Conservation (phyloP, 257 asterid genomes). For the Thymus quinquecostatus region DNA sequence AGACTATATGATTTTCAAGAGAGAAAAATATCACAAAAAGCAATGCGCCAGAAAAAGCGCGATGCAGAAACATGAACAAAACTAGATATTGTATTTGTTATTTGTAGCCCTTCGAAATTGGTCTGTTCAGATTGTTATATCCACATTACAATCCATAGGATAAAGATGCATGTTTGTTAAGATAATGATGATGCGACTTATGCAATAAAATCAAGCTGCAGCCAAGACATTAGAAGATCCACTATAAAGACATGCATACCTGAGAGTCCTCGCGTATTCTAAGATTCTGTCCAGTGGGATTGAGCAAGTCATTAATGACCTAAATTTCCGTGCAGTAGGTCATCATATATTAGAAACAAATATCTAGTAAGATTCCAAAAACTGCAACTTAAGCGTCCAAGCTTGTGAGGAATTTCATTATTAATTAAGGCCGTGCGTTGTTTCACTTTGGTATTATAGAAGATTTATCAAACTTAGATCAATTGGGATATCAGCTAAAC, state of each 20-base stretch:
- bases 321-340: constrained; percentile 41
- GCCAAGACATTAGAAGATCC: constrained; percentile 19
- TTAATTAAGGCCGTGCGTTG: no score
- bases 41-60: neutral
- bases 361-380: constrained; percentile 12
- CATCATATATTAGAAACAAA: constrained; percentile 24
- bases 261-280: constrained; percentile 81
- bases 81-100: neutral
- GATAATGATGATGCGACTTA: constrained; percentile 23
- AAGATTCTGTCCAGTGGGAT: constrained; percentile 86
- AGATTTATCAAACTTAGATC: neutral
- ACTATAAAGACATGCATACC: constrained; percentile 42
- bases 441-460: neutral
- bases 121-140: constrained; percentile 14
- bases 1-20: neutral
- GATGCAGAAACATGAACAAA: neutral
- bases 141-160: constrained; percentile 5
- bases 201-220: constrained; percentile 19
- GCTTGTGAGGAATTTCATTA: constrained; percentile 3
- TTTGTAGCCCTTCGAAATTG: neutral
- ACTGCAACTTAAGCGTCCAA: constrained; percentile 18
- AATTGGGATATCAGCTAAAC: no score
- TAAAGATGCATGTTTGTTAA: constrained; percentile 7
- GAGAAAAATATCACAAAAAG: constrained; percentile 11
- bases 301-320: constrained; percentile 90